A percentile compares a stretch with the other conserved stretches of the same genome.
These are phyloP conservation scores for Penicillium sp. DNA, from an alignment of 2,329 filamentous ascomycete species.

Conservation along the genomic window DNA sequence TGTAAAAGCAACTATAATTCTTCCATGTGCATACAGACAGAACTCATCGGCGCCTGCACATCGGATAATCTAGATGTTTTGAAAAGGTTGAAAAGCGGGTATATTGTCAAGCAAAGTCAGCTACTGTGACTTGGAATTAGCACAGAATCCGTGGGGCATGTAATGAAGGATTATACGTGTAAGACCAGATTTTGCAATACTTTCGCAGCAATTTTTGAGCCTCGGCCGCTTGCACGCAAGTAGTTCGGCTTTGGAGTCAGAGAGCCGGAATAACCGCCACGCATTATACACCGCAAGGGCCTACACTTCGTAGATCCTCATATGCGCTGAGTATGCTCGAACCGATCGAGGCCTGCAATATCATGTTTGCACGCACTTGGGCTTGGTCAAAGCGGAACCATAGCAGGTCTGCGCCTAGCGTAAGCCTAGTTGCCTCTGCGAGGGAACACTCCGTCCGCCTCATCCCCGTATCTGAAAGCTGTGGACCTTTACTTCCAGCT, in stretches of 20 bases:
- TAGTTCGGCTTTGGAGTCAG: not conserved
- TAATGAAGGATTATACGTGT: not conserved
- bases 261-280: not conserved
- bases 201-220: not conserved
- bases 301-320: not conserved
- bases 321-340: not conserved
- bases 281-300: slow-evolving; percentile 5
- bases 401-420: not conserved
- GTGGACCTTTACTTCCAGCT: not conserved
- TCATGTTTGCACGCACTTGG: not conserved
- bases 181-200: not conserved
- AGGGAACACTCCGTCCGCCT: not conserved
- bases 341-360: not conserved
- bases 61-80: slow-evolving; percentile 23
- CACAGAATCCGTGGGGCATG: slow-evolving; percentile 14
- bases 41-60: slow-evolving; percentile 22
- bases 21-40: slow-evolving; percentile 22
- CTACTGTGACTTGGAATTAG: slow-evolving; percentile 1
- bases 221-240: not conserved
- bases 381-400: not conserved
- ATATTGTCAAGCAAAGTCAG: slow-evolving; percentile 2
- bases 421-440: not conserved
- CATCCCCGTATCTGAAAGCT: not conserved
- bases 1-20: slow-evolving; percentile 16
- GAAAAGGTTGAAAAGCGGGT: slow-evolving; percentile 22